Base-by-base conservation (phyloP, 441 rosid species). In the Populus hybrid region DNA sequence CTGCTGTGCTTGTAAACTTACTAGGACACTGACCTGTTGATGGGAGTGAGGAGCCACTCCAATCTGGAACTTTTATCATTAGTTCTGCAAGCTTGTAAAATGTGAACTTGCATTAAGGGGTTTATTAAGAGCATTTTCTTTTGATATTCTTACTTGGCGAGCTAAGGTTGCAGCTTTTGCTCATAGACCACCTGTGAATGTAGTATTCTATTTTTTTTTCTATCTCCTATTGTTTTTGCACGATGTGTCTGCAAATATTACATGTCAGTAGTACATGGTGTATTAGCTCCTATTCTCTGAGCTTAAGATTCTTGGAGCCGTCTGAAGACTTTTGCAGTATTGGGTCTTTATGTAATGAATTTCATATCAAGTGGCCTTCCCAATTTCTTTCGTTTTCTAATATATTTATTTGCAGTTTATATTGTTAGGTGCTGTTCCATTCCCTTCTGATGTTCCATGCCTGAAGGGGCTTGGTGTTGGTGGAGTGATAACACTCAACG, bases 401-500 rank as follows among this genome's bases (percentile, higher is more conserved):
- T 61, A 9, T 70, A 10, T 71, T 53, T 10, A 28, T 71, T 75
- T 84, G 26, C 87, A 96, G 99, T 93, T 86, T 86, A 81, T 96
- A 61, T 83, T 96, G 80, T 79, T 96, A 73, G 99, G 99, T 79
- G 99, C 98, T 10, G 97, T 96, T 85, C 99, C 99, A 11, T 96
- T 96, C 79, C 94, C 93, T 46, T 73, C 89, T 75, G 98, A 96
- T 81, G 98, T 94, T 78, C 96, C 97, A 16, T 83, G 83, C 82
- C 90, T 96, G n/a, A 94, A 93, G 82, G 93, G 88, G 79, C 86
- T 82, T 6, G 99, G 99, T 78, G 99, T 96, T 35, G 70, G 84
- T 42, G 98, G 97, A 74, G 99, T 96, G 77, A 79, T 96, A 79
- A 96, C 98, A 18, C 84, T 96, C 66, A 96, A 92, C 78, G 99